Base-by-base conservation (phyloP, 1,284 basidiomycete species). In the Sparassis latifolia region DNA sequence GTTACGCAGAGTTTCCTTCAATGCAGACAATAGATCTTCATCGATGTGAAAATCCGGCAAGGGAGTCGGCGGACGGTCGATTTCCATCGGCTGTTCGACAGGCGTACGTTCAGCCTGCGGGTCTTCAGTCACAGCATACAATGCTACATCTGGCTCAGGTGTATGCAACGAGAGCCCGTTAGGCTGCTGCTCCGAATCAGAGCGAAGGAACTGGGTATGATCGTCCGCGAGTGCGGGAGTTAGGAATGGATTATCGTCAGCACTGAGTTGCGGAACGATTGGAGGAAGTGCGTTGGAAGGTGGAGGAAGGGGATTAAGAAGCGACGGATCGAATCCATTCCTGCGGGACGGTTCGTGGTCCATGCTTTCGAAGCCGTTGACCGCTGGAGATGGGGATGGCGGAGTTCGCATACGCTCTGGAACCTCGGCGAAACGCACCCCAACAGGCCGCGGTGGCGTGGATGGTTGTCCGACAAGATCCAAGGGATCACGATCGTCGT, bases 11-110 rank as follows among this genome's bases (percentile, higher is more conserved):
- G 71, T 67, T 9, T 62, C 49, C 52, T 72, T 66, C 1, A 92
- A 70, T 27, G 75, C 62, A 0, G 57, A 58, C 5, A 90, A 57
- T 3, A 73, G 61, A 3, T 52, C 60, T 32, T 78, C 70, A 51
- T 84, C 70, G 3, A 90, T 60, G 42, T 76, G 66, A 63, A 92
- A 91, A 42, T 85, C 79, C 1, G 87, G 86, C 2, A 82, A 69
- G 3, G 78, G 77, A 0, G 83, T 81, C 0, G 82, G 84, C 2
- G 76, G 73, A 40, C 78, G 75, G 48, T 83, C 80, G 9, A 80
- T 59, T 33, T 77, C 68, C 71, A 80, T 76, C 10, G 72, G 67
- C 48, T 70, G 61, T 31, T 64, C 60, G 29, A 55, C 33, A 31
- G 52, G 51, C 3, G 35, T 31, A 20, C 28, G 10, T 10, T 3